Conservation (phyloP, 257 asterid species). For the Salvia splendens region DNA sequence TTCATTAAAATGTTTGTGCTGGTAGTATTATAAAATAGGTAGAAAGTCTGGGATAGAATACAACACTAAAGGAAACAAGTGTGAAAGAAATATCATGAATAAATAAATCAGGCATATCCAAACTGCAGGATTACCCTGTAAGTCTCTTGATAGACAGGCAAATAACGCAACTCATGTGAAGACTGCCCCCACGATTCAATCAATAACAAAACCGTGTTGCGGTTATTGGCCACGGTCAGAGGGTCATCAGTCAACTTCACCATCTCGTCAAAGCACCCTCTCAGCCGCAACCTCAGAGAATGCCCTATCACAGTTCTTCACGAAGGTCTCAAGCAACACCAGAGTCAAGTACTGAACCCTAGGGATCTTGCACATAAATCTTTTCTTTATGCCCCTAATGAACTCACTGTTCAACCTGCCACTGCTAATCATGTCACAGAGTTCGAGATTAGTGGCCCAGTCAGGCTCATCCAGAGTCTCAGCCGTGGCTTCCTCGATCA, state of each 20-base stretch:
- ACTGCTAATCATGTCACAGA: constrained; percentile 86
- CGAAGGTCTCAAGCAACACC: constrained; percentile 86
- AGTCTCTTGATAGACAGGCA: constrained; percentile 94
- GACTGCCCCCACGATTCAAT: constrained; percentile 97
- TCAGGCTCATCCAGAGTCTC: constrained; percentile 87
- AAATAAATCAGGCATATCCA: constrained; percentile 13
- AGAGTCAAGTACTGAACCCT: constrained; percentile 82
- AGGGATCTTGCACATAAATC: constrained; percentile 65
- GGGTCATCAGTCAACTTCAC: constrained; percentile 92
- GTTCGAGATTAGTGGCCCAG: constrained; percentile 91
- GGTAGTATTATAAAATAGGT: neutral
- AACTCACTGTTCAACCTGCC: constrained; percentile 74
- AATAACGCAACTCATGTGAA: constrained; percentile 72
- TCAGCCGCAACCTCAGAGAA: constrained; percentile 93
- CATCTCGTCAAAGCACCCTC: constrained; percentile 91
- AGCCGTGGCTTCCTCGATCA: constrained; percentile 95
- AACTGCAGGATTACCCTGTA: constrained; percentile 65
- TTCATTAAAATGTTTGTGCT: neutral
- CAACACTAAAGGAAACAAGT: neutral
- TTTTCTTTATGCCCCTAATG: constrained; percentile 82
- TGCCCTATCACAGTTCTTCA: constrained; percentile 87
- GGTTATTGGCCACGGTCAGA: constrained; percentile 72
- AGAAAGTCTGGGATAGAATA: neutral
- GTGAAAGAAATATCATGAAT: neutral
- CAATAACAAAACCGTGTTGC: constrained; percentile 77